Base-by-base conservation (phyloP, 139 green algal genomes). In the Astrephomene gubernaculifera region DNA sequence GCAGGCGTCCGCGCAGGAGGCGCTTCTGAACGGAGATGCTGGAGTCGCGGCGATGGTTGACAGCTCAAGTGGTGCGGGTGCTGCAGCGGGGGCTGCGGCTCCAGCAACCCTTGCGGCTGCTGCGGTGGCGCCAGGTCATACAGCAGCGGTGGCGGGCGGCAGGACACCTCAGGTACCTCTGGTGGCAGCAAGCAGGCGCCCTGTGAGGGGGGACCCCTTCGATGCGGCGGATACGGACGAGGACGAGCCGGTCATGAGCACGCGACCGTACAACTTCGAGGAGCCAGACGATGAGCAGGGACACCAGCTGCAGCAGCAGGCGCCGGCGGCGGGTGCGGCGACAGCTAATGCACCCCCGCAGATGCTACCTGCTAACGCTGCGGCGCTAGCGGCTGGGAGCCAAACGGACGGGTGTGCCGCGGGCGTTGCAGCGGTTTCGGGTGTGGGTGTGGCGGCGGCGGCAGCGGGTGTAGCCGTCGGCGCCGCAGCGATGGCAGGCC, bases 191-290 rank as follows among this genome's bases (percentile, higher is more conserved):
- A n/a, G 21, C 5, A 17, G 39, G 38, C 54, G 29, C 10, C 41
- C 57, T 4, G 2, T 43, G 31, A 14, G 29, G 7, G 6, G 41
- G 1, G 78, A 84, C 31, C 78, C 78, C 24, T 84, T 84, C 49
- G 61, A 84, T 31, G 78, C 61, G 0, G 78, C 39, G 31, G 63
- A 75, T 43, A 38, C 78, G 25, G 78, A 84, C 43, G 78, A 75
- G 0, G 78, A 84, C 36, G 44, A 57, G 49, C 49, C 49, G 49
- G 14, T 57, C 49, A 25, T 17, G 14, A 24, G 60, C 60, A 19
- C 60, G 2, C 25, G 25, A 27, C 7, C 9, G 25, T 68, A 68
- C 60, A 36, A 3, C 1, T 12, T 57, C 14, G 49, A 57, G 49
- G 12, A 12, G 57, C 57, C 17, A 22, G 57, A 9, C 57, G 57